A percentile compares a stretch with the other conserved stretches of the same genome.
Conservation (phyloP, 2,329 filamentous ascomycete genomes). For the Cladosporium sp. region DNA sequence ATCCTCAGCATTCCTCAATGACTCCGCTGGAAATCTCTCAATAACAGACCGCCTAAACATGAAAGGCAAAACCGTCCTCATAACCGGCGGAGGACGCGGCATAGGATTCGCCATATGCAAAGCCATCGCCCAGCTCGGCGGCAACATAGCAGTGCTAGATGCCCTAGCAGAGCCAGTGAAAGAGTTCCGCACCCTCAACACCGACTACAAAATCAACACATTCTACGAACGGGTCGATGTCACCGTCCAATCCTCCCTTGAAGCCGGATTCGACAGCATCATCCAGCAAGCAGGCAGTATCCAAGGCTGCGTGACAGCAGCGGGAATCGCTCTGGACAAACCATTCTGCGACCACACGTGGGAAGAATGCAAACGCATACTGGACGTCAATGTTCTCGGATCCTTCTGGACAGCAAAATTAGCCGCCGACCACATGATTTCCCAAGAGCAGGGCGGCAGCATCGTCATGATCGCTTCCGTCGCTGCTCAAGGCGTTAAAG, state of each 20-base stretch:
- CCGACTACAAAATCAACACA: slow-evolving; percentile 59
- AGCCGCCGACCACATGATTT: slow-evolving; percentile 31
- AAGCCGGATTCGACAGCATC: slow-evolving; percentile 22
- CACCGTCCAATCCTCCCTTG: slow-evolving; percentile 24
- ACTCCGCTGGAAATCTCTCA: not conserved
- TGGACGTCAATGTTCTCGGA: slow-evolving; percentile 36
- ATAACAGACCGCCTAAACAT: slow-evolving; percentile 13
- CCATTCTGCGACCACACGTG: slow-evolving; percentile 26
- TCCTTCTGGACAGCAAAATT: slow-evolving; percentile 33
- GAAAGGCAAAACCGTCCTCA: slow-evolving; percentile 11
- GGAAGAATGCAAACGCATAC: slow-evolving; percentile 28
- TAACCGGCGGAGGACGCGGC: slow-evolving; percentile 14
- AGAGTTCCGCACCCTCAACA: slow-evolving; percentile 27
- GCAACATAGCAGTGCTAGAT: slow-evolving; percentile 55
- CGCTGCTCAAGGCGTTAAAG: slow-evolving; percentile 29
- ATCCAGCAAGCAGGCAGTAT: slow-evolving; percentile 21
- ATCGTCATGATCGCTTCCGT: slow-evolving; percentile 35
- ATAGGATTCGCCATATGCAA: slow-evolving; percentile 23
- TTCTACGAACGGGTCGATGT: slow-evolving; percentile 36
- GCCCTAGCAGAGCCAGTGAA: slow-evolving; percentile 44
- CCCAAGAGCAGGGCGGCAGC: slow-evolving; percentile 31
- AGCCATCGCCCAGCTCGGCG: slow-evolving; percentile 26
- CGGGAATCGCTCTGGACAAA: slow-evolving; percentile 29
- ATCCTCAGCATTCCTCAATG: not conserved
- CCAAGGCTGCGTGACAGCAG: slow-evolving; percentile 27